Conservation (phyloP, 2,329 filamentous ascomycete species). For the Tolypocladium ophioglossoides region DNA sequence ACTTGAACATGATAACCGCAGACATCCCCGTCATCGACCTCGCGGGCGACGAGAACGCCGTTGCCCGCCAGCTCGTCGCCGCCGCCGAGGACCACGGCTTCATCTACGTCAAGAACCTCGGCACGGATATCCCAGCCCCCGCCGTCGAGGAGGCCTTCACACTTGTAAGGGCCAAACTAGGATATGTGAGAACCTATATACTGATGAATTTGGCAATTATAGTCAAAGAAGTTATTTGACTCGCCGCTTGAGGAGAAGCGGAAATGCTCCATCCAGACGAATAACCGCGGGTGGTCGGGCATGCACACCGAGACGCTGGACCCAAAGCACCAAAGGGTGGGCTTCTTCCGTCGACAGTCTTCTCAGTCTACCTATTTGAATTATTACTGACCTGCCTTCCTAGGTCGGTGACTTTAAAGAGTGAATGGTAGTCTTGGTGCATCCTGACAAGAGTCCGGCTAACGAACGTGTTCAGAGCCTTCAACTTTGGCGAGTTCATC, state of each 20-base stretch:
- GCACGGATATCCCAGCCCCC: constrained; percentile 52
- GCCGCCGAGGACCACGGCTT: constrained; percentile 81
- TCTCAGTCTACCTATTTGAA: not conserved
- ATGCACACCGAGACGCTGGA: constrained; percentile 87
- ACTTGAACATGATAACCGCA: no score
- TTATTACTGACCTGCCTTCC: not conserved
- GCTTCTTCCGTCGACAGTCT: constrained; percentile 4
- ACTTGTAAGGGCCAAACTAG: constrained; percentile 42
- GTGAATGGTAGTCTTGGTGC: constrained; percentile 30
- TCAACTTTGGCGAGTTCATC: constrained; percentile 80
- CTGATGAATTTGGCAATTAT: not conserved
- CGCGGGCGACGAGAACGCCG: constrained; percentile 39
- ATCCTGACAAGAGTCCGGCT: no score
- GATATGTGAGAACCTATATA: no score
- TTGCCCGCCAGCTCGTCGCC: constrained; percentile 61
- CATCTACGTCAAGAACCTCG: constrained; percentile 73
- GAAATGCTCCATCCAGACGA: constrained; percentile 60
- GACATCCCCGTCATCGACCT: constrained; percentile 78
- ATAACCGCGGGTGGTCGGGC: constrained; percentile 82
- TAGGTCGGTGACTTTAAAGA: constrained; percentile 82
- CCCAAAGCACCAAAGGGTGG: constrained; percentile 67
- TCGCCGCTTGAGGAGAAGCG: constrained; percentile 63
- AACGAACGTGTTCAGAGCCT: constrained; percentile 47
- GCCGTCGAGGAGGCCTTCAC: constrained; percentile 64
- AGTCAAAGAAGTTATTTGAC: constrained; percentile 61